These are phyloP conservation scores for Candida pseudocylindracea DNA, from an alignment of 1,139 yeast species.

Conservation along the genomic window DNA sequence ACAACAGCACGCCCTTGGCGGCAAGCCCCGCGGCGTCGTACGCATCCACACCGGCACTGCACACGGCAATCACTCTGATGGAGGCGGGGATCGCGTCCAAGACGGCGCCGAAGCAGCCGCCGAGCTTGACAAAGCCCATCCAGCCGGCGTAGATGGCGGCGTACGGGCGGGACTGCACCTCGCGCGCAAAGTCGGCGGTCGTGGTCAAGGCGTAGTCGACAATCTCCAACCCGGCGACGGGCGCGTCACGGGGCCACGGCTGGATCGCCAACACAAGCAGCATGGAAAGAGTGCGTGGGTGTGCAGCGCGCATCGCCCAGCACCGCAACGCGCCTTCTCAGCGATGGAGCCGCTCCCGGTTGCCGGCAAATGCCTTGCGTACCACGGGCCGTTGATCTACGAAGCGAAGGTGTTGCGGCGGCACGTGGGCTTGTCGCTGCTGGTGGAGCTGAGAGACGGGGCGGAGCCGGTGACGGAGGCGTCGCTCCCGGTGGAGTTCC, in stretches of 20 bases:
- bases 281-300: no score
- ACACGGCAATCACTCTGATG: slow-evolving; percentile 34
- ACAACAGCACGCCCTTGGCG: slow-evolving; percentile 23
- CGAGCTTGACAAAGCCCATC: slow-evolving; percentile 26
- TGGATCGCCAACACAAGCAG: no score
- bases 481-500: slow-evolving; percentile 22
- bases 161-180: not conserved
- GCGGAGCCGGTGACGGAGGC: slow-evolving; percentile 10
- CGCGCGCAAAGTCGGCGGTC: no score
- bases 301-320: no score
- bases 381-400: slow-evolving; percentile 77
- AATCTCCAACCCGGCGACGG: no score
- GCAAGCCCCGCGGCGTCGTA: slow-evolving; percentile 19
- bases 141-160: slow-evolving; percentile 46
- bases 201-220: no score
- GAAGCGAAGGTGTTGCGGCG: slow-evolving; percentile 63
- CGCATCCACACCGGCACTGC: slow-evolving; percentile 52
- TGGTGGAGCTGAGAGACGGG: slow-evolving; percentile 19
- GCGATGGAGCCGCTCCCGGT: no score
- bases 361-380: slow-evolving; percentile 46
- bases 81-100: slow-evolving; percentile 26
- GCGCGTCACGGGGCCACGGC: no score
- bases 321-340: no score
- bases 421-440: slow-evolving; percentile 28
- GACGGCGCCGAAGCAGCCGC: slow-evolving; percentile 24